These are phyloP conservation scores for Magnolia sinica DNA, from an alignment of 164 flowering plant genomes.

Conservation along the genomic window DNA sequence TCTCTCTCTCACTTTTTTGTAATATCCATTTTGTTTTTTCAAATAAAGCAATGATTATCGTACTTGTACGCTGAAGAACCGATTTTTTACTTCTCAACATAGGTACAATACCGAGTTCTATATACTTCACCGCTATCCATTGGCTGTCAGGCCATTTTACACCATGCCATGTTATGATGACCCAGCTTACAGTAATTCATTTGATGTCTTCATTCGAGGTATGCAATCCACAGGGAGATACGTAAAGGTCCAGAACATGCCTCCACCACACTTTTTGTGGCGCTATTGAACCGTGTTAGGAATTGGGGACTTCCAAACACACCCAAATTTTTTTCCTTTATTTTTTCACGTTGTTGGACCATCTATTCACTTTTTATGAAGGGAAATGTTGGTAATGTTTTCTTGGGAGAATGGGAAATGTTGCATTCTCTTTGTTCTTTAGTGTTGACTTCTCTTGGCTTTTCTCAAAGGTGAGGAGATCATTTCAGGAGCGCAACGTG, in stretches of 20 bases:
- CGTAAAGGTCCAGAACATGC: neutral
- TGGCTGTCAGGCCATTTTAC: constrained; percentile 88
- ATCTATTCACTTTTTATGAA: neutral
- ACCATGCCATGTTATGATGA: constrained; percentile 90
- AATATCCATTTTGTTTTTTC: neutral
- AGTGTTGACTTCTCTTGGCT: neutral
- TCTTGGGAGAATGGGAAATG: neutral
- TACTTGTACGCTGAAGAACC: neutral
- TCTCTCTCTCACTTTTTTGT: neutral
- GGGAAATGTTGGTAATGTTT: neutral
- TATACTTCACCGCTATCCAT: constrained; percentile 88
- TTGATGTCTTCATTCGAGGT: constrained; percentile 98
- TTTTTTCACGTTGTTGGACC: neutral
- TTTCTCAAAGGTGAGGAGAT: constrained; percentile 77
- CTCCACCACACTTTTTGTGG: no score
- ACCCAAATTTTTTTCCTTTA: no score
- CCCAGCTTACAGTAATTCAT: constrained; percentile 76
- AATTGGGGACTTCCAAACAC: no score
- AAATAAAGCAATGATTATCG: neutral
- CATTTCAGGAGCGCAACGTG: constrained; percentile 94
- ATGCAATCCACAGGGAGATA: neutral
- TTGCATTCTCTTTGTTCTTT: neutral
- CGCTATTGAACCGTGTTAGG: no score
- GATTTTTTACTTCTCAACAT: constrained; percentile 1
- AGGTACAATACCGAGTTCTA: constrained; percentile 95